phyloP scores from a whole-genome alignment of 1,139 yeast species.

The Groenewaldozyma sp. region DNA sequence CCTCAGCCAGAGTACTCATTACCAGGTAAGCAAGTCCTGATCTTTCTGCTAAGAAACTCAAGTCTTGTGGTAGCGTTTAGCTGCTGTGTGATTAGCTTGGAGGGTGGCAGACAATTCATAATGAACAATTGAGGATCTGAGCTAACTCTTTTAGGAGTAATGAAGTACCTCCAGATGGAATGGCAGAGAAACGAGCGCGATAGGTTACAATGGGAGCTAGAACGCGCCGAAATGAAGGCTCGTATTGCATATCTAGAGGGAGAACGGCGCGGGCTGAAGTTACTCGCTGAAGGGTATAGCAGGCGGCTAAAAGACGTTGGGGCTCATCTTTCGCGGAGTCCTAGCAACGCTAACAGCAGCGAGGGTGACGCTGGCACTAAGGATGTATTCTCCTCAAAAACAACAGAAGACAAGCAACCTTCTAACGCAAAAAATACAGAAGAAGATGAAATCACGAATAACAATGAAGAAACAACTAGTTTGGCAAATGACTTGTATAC shows the following conservation, averaged over 20 bases:
- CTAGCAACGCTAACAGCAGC: background rate
- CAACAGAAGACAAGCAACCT: slow-evolving; percentile 1
- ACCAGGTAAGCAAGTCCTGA: slow-evolving; percentile 22
- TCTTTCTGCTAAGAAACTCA: background rate
- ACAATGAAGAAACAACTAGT: background rate
- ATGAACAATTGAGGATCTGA: background rate
- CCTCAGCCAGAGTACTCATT: slow-evolving; percentile 26
- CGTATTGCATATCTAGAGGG: slow-evolving; percentile 34
- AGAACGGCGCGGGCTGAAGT: slow-evolving; percentile 30
- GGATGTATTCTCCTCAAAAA: no score
- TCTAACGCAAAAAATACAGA: background rate
- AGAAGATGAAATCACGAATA: background rate
- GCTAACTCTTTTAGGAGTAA: slow-evolving; percentile 40
- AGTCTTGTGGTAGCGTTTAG: no score
- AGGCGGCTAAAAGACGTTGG: slow-evolving; percentile 25
- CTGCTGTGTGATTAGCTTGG: no score
- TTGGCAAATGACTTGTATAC: background rate
- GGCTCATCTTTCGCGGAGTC: slow-evolving; percentile 10
- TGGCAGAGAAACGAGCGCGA: slow-evolving; percentile 49
- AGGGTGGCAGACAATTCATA: no score
- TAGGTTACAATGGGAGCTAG: slow-evolving; percentile 48
- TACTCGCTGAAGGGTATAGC: slow-evolving; percentile 21
- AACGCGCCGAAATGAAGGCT: slow-evolving; percentile 43
- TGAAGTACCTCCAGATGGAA: slow-evolving; percentile 49
- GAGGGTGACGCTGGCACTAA: background rate